Conservation (phyloP, 768 basidiomycete genomes). For the Glaciozyma antarctica region DNA sequence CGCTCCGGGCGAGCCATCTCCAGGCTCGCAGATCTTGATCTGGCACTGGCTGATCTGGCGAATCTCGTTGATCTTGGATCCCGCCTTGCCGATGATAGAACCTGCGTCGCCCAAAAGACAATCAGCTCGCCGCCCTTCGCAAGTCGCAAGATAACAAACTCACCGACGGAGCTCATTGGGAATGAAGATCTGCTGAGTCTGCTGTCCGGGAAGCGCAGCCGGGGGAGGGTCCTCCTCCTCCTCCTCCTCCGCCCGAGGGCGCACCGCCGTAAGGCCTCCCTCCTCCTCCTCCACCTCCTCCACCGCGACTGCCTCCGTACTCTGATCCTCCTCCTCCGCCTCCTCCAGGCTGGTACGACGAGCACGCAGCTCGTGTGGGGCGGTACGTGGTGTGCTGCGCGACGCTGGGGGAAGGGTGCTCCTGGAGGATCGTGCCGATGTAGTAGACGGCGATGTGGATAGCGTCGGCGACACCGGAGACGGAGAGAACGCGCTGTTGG, state of each 20-base stretch:
- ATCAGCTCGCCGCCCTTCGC: background rate
- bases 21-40: constrained; percentile 98
- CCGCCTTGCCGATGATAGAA: constrained; percentile 95
- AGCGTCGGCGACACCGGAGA: constrained; percentile 96
- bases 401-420: constrained; percentile 53
- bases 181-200: constrained; percentile 96
- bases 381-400: constrained; percentile 47
- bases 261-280: constrained; percentile 2
- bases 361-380: constrained; percentile 35
- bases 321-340: constrained; percentile 1
- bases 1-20: constrained; percentile 46
- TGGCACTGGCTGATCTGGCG: constrained; percentile 88
- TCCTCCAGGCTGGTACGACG: background rate
- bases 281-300: constrained; percentile 1
- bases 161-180: constrained; percentile 90
- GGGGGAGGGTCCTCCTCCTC: background rate
- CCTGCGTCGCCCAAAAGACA: constrained; percentile 36
- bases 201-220: constrained; percentile 46
- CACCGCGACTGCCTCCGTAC: background rate
- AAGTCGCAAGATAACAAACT: background rate
- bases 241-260: background rate
- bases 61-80: constrained; percentile 98
- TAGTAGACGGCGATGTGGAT: constrained; percentile 99
- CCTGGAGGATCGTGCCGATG: constrained; percentile 82
- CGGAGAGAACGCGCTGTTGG: constrained; percentile 80